Evolutionary conservation across 805 yeast genomes (phyloP).

Genomic region (Wickerhamiella australiensis): DNA sequence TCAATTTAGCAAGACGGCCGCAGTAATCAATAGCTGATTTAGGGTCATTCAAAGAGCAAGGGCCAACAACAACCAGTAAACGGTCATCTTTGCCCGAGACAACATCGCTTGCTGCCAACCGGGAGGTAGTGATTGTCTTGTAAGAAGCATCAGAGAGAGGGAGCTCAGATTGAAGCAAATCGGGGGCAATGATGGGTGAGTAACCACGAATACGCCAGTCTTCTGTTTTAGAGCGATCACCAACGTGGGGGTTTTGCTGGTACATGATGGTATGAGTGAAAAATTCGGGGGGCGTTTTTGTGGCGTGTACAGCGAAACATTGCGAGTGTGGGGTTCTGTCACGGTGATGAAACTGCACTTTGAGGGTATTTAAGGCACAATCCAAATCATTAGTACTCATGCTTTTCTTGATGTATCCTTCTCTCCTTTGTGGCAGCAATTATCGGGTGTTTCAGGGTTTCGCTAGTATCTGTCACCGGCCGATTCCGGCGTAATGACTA

Average conservation of each 20-base stretch:
- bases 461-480: too few relatives aligned
- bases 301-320: not conserved
- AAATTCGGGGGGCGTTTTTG: constrained; percentile 3
- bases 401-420: too few relatives aligned
- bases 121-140: constrained; percentile 56
- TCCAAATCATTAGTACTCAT: too few relatives aligned
- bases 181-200: constrained; percentile 94
- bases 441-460: too few relatives aligned
- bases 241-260: constrained; percentile 21
- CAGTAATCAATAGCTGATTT: constrained; percentile 86
- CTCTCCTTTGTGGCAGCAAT: too few relatives aligned
- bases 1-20: constrained; percentile 43
- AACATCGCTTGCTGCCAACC: constrained; percentile 62
- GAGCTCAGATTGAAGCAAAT: constrained; percentile 73
- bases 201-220: constrained; percentile 53
- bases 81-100: constrained; percentile 78
- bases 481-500: not conserved
- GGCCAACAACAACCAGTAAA: constrained; percentile 81
- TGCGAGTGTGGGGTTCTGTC: not conserved
- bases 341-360: too few relatives aligned
- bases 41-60: constrained; percentile 95
- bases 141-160: constrained; percentile 52
- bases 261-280: constrained; percentile 14
- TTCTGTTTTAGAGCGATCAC: constrained; percentile 20
- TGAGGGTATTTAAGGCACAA: too few relatives aligned